Base-by-base conservation (phyloP, 805 yeast species). In the Ogataea pilisensis region DNA sequence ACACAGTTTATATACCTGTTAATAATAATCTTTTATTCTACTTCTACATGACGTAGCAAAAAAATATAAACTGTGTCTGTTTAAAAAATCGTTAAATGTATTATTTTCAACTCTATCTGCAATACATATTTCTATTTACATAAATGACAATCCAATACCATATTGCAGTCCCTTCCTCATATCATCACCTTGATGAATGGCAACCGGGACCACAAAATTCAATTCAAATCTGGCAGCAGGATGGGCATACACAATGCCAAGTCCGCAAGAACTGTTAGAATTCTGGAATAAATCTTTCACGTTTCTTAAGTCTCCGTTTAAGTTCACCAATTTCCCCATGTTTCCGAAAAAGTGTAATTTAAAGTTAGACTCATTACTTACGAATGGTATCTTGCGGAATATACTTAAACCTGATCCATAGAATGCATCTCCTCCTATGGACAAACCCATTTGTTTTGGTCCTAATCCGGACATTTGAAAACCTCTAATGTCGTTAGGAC, bases 181-280 rank as follows among this genome's bases (percentile, higher is more conserved):
- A 21, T 63, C 64, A 48, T 76, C 82, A 11, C 70, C 61, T n/a
- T 62, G 61, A 49, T 69, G 70, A 1, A 62, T 65, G 2, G 65
- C 51, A 21, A 76, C 43, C 0, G 82, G 82, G 19, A 77, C 50
- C 3, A 70, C 78, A 51, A 76, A 73, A 51, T 76, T 77, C 50
- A 76, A 63, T 56, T 77, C 82, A 44, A 77, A 75, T 39, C 82
- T 59, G 0, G 81, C 82, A 63, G 70, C 67, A 1, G 82, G 82
- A 52, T 76, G 80, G 38, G 71, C 70, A 54, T 70, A 77, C 26
- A 76, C 60, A 1, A 77, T 33, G 0, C 82, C 82, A 38, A 70
- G 37, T 4, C 82, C 82, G 18, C 56, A 53, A 33, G 74, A 59
- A 4, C 67, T 45, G 17, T 74, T 69, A 39, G 63, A 61, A n/a